Base-by-base conservation (phyloP, 1,284 basidiomycete genomes). In the Ceratobasidium theobromae region DNA sequence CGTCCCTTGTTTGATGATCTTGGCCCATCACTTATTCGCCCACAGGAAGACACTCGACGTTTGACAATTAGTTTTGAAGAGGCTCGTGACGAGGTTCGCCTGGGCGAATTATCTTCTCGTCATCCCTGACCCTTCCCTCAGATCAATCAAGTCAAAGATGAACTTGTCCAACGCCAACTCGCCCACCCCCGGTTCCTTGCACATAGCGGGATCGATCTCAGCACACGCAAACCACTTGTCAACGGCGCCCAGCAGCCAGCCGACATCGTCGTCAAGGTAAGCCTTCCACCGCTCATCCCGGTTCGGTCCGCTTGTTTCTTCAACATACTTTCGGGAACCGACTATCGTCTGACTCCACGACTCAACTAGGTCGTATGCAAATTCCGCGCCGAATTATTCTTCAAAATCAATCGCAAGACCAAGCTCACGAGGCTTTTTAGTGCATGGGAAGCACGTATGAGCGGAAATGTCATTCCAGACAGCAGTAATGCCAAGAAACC, bases 361-460 rank as follows among this genome's bases (percentile, higher is more conserved):
- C 86, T 91, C 54, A 84, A 92, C 76, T 90, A 91, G 75, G 89
- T 93, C 70, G 80, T 88, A 51, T 92, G 90, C 77, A 86, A 88
- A 71, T 92, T 92, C 75, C 87, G 90, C 48, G 89, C 89, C 2
- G 90, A 93, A 74, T 80, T 93, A 43, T 91, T 89, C 79, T 93
- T 93, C 82, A 92, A 91, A 76, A 90, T 93, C 71, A 88, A 87
- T 30, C 86, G 90, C 74, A 92, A 91, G 77, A 90, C 87, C 38
- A 92, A 91, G 74, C 79, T 93, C 33, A 84, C 86, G 53, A 82
- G 86, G 67, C 80, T 92, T 66, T 91, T 92, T 75, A 86, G 84
- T 71, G 86, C 89, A n/a, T 92, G 90, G 89, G 90, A 88, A 33
- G 87, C 89, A 58, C 81, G 90, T 69, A 92, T 93, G 90, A 89